Evolutionary conservation across 768 basidiomycete species (phyloP).

Genomic region (Tricholoma bakamatsutake): DNA sequence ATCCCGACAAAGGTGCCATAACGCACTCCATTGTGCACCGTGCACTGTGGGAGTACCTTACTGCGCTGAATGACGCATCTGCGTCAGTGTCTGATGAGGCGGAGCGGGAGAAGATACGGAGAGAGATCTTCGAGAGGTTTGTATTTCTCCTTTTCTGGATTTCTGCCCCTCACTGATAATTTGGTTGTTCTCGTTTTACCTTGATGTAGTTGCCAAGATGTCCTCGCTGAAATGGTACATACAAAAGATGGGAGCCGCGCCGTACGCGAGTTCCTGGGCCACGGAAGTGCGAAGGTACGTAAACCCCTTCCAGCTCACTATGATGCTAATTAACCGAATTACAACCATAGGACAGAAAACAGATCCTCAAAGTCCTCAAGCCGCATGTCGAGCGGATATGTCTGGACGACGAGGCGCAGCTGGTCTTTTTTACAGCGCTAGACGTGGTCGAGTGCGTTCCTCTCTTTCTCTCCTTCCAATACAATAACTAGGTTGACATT

Average conservation of each 20-base stretch:
- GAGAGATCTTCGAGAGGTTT: conserved; percentile 79
- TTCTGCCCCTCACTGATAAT: neutral
- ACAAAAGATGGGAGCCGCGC: conserved; percentile 87
- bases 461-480: neutral
- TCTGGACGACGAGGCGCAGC: conserved; percentile 83
- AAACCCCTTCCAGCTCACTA: neutral
- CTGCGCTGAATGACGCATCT: conserved; percentile 40
- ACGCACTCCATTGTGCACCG: conserved; percentile 87
- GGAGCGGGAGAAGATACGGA: conserved; percentile 67
- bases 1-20: conserved; percentile 84
- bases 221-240: conserved; percentile 89
- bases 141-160: conserved; percentile 5
- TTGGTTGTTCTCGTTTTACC: no score
- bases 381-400: conserved; percentile 89
- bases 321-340: neutral
- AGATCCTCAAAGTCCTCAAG: conserved; percentile 83
- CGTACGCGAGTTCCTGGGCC: conserved; percentile 80
- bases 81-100: conserved; percentile 44
- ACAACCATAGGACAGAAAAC: conserved; percentile 71
- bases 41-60: conserved; percentile 80
- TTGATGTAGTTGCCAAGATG: conserved; percentile 64
- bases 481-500: neutral
- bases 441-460: conserved; percentile 79
- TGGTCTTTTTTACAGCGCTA: conserved; percentile 84
- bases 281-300: conserved; percentile 74